phyloP scores from a whole-genome alignment of 225 moss, liverwort and hornwort genomes.

The Marchantia paleacea region DNA sequence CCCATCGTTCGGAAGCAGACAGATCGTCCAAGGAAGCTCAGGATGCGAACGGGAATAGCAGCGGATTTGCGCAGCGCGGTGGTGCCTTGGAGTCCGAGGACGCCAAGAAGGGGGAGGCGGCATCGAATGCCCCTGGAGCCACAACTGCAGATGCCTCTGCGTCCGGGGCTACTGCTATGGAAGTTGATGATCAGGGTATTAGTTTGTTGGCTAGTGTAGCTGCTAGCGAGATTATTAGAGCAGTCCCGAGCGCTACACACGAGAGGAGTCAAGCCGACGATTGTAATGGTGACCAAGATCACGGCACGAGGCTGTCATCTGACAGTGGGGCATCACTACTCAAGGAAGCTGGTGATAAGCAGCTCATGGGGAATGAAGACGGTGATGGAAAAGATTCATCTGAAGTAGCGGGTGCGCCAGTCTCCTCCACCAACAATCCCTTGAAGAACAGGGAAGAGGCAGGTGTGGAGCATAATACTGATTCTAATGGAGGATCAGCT shows the following conservation, averaged over 20 bases:
- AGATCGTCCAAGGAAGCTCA: constrained; percentile 16
- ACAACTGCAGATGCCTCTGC: constrained; percentile 36
- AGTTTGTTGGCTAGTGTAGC: constrained; percentile 86
- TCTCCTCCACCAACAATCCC: not conserved
- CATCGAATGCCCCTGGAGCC: constrained; percentile 17
- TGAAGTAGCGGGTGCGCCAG: constrained; percentile 24
- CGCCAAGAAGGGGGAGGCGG: constrained; percentile 27
- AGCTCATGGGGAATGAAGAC: constrained; percentile 38
- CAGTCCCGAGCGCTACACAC: not conserved
- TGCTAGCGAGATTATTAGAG: constrained; percentile 60
- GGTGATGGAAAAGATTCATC: constrained; percentile 45
- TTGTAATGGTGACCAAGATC: constrained; percentile 24
- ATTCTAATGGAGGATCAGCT: constrained; percentile 2
- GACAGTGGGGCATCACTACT: constrained; percentile 21
- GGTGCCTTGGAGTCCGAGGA: constrained; percentile 20
- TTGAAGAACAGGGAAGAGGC: constrained; percentile 32
- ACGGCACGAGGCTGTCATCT: constrained; percentile 4
- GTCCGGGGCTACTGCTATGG: constrained; percentile 55
- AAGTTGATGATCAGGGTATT: constrained; percentile 75
- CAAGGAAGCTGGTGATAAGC: constrained; percentile 36
- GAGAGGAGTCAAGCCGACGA: constrained; percentile 44
- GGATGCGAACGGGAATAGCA: constrained; percentile 10
- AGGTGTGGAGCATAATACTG: constrained; percentile 10
- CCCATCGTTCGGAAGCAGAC: constrained; percentile 10
- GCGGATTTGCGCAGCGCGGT: constrained; percentile 11